Evolutionary conservation across 2,329 filamentous ascomycete species (phyloP).

Genomic region (Monilinia polystroma): DNA sequence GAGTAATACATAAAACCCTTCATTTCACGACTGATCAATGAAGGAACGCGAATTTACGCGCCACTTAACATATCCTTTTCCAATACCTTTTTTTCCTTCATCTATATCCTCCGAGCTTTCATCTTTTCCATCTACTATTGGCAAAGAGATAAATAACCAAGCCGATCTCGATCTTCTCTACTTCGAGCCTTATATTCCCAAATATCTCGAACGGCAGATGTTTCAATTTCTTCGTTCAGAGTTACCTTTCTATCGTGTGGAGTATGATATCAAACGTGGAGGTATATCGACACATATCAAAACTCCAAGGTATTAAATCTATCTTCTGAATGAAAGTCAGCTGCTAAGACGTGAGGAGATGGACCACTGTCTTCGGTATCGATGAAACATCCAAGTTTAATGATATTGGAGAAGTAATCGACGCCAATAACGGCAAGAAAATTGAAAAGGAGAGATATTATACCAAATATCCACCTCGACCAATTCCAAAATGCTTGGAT

Average conservation of each 20-base stretch:
- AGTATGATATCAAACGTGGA: constrained; percentile 69
- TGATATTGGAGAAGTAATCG: constrained; percentile 45
- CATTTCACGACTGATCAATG: constrained; percentile 7
- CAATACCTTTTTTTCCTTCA: constrained; percentile 48
- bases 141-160: constrained; percentile 61
- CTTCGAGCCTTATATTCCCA: constrained; percentile 70
- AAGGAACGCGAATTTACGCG: constrained; percentile 36
- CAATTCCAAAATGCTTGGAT: constrained; percentile 69
- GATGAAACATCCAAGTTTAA: constrained; percentile 64
- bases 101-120: constrained; percentile 44
- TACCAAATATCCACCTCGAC: constrained; percentile 58
- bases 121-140: constrained; percentile 52
- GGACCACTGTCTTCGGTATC: constrained; percentile 57
- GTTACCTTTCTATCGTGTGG: constrained; percentile 73
- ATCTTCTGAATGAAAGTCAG: constrained; percentile 24
- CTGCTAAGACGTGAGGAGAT: constrained; percentile 53
- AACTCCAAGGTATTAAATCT: constrained; percentile 47
- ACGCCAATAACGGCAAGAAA: constrained; percentile 45
- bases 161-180: constrained; percentile 72
- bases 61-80: constrained; percentile 52
- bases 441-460: constrained; percentile 55
- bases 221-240: constrained; percentile 71
- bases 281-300: constrained; percentile 60
- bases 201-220: constrained; percentile 53
- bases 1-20: not conserved